Conservation (phyloP, 306 rosid species). For the Castanea crenata region DNA sequence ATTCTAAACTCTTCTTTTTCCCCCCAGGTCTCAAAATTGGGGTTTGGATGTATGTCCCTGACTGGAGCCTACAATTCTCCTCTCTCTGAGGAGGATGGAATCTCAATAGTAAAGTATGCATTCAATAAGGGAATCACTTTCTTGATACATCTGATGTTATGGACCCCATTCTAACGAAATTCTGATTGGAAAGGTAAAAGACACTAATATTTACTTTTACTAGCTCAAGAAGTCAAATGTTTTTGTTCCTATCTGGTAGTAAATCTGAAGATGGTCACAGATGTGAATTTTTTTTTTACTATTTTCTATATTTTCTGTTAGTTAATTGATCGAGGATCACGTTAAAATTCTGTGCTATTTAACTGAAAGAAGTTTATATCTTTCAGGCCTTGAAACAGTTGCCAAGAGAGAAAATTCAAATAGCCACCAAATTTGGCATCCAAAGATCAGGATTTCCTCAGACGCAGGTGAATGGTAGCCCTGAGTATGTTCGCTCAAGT, state of each 20-base stretch:
- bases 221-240: neutral
- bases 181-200: constrained; percentile 34
- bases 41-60: constrained; percentile 46
- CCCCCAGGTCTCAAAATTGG: constrained; percentile 41
- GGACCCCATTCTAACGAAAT: constrained; percentile 33
- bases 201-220: neutral
- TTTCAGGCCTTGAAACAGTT: constrained; percentile 62
- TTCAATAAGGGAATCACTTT: constrained; percentile 39
- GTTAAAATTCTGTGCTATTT: neutral
- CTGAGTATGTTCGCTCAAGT: constrained; percentile 65
- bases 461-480: constrained; percentile 44
- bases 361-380: neutral
- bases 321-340: neutral
- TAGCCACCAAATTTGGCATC: constrained; percentile 87
- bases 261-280: neutral
- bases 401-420: constrained; percentile 62
- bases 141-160: constrained; percentile 39
- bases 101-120: constrained; percentile 19
- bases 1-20: neutral
- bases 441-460: neutral
- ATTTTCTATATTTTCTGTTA: neutral
- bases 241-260: neutral
- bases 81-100: constrained; percentile 24
- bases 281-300: neutral
- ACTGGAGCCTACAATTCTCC: constrained; percentile 31